phyloP scores from a whole-genome alignment of 257 asterid genomes.

The Solanum pimpinellifolium region DNA sequence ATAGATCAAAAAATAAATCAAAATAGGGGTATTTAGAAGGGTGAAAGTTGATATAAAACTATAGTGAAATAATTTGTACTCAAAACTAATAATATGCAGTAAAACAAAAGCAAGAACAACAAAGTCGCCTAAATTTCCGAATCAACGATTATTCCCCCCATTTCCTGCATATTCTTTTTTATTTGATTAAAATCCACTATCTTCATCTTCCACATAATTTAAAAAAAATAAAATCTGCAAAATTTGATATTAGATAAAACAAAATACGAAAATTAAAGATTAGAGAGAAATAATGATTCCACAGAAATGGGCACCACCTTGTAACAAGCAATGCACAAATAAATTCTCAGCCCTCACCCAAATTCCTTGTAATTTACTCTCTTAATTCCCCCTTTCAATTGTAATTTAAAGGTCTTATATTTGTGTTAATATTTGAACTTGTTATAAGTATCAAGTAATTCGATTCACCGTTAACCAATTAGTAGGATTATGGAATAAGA shows the following conservation, averaged over 20 bases:
- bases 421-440: neutral
- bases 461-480: neutral
- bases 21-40: neutral
- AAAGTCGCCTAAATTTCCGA: neutral
- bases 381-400: neutral
- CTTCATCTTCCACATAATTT: neutral
- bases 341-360: constrained; percentile 67
- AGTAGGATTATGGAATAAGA: neutral
- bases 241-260: neutral
- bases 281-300: constrained; percentile 30
- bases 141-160: neutral
- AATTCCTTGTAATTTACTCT: constrained; percentile 53
- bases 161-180: neutral
- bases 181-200: neutral
- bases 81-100: neutral
- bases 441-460: neutral
- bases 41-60: neutral
- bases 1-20: too few species aligned
- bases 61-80: neutral
- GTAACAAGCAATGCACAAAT: constrained; percentile 70
- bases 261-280: neutral
- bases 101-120: neutral
- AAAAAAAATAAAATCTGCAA: neutral
- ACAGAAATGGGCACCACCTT: constrained; percentile 72
- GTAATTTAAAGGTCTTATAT: neutral